Base-by-base conservation (phyloP, 2,329 filamentous ascomycete genomes). In the Scolecobasidium constrictum region DNA sequence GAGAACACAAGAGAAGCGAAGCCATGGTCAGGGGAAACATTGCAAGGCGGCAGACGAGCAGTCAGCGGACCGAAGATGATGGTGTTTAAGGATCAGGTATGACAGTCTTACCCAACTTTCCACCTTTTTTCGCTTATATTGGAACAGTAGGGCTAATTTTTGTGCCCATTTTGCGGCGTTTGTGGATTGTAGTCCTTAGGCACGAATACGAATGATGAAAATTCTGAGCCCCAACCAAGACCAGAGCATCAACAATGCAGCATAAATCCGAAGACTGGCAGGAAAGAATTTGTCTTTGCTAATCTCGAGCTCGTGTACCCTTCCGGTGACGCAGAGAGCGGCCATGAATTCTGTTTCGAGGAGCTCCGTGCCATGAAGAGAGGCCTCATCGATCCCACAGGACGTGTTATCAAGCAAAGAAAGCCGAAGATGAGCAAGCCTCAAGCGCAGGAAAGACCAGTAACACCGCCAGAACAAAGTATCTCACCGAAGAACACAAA, bases 61-160 rank as follows among this genome's bases (percentile, higher is more conserved):
- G 77, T 71, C 35, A 77, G 73, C 22, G 74, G 73, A 42, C 72
- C 81, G 42, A 96, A 95, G 71, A 83, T 98, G 79, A 71, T 81
- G 56, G 77, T 98, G 36, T 98, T 95, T 71, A 90, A 85, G 71
- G 92, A 98, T 72, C 72, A 83, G 83, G 92, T 98, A 82, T 81
- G 86, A 73, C 59, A 44, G 53, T 49, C 45, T 53, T 49, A 50
- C 35, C 33, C 26, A 31, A 9, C 26, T 7, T 31, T 31, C 26
- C 26, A 31, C n/a, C 26, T 31, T 31, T 54, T 31, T 31, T 31
- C 26, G n/a, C 26, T 31, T n/a, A 31, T 31, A n/a, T 31, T 7
- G 26, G 26, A 31, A n/a, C n/a, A 31, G 26, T 31, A 31, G 26
- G 26, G n/a, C 26, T 31, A 31, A 31, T 31, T 31, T 31, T 7